Evolutionary conservation across 2,329 filamentous ascomycete species (phyloP).

Genomic region (Xylariomycetidae sp.): DNA sequence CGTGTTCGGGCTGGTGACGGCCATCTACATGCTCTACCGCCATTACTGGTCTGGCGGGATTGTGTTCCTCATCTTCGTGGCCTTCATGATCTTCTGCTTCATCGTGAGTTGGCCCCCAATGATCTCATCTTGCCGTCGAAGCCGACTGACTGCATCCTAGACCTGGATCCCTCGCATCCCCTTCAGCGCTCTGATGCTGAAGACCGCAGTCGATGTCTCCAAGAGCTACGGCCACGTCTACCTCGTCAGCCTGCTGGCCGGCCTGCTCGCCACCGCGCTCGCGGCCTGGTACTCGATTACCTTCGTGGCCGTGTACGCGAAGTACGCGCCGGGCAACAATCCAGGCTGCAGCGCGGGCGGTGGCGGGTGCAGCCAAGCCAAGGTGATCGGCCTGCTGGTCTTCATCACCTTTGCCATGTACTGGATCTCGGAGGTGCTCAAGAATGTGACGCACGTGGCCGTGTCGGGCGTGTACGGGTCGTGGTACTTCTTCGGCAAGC

Average conservation of each 20-base stretch:
- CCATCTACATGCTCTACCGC: slow-evolving; percentile 74
- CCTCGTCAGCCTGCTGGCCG: slow-evolving; percentile 76
- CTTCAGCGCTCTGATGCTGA: slow-evolving; percentile 85
- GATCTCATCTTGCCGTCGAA: background rate
- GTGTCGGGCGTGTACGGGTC: slow-evolving; percentile 85
- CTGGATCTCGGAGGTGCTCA: slow-evolving; percentile 85
- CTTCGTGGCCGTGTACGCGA: slow-evolving; percentile 77
- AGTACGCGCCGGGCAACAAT: slow-evolving; percentile 63
- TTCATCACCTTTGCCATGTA: slow-evolving; percentile 90
- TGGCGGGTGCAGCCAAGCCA: slow-evolving; percentile 64
- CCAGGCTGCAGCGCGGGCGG: slow-evolving; percentile 44
- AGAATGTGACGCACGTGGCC: slow-evolving; percentile 85
- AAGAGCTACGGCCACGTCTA: slow-evolving; percentile 83
- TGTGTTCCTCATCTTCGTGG: slow-evolving; percentile 75
- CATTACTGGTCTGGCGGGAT: slow-evolving; percentile 80
- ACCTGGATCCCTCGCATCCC: slow-evolving; percentile 88
- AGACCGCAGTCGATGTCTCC: slow-evolving; percentile 77
- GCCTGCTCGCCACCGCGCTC: slow-evolving; percentile 67
- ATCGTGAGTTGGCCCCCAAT: slow-evolving; percentile 32
- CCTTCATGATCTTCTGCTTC: slow-evolving; percentile 78
- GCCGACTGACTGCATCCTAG: slow-evolving; percentile 9
- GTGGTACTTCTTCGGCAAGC: slow-evolving; percentile 86
- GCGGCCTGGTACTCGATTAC: slow-evolving; percentile 84
- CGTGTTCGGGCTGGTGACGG: slow-evolving; percentile 74
- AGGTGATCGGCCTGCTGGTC: slow-evolving; percentile 76